These are phyloP conservation scores for Collybia sp. DNA, from an alignment of 768 basidiomycete genomes.

Conservation along the genomic window DNA sequence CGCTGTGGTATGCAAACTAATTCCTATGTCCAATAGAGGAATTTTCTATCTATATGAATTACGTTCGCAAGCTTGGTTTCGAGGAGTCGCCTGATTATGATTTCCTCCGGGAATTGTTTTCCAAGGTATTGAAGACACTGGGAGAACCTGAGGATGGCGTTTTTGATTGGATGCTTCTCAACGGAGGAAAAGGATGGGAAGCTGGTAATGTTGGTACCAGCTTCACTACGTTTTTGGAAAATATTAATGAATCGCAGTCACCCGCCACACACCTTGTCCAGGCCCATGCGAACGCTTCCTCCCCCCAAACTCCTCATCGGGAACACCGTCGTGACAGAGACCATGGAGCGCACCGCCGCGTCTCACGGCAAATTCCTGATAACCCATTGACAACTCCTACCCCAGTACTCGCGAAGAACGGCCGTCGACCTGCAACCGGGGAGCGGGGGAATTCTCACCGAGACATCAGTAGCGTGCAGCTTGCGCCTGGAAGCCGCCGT, in stretches of 20 bases:
- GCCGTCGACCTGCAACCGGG: slow-evolving; percentile 41
- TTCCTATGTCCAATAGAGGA: slow-evolving; percentile 58
- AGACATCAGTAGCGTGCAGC: slow-evolving; percentile 62
- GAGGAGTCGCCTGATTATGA: slow-evolving; percentile 98
- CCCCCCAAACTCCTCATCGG: slow-evolving; percentile 49
- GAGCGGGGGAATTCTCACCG: slow-evolving; percentile 46
- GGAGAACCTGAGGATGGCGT: slow-evolving; percentile 89
- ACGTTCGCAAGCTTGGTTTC: slow-evolving; percentile 96
- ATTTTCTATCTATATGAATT: slow-evolving; percentile 98
- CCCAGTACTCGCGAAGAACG: slow-evolving; percentile 60
- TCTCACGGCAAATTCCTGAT: slow-evolving; percentile 54
- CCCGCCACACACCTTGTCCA: slow-evolving; percentile 39
- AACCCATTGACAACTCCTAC: slow-evolving; percentile 55
- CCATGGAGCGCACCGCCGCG: slow-evolving; percentile 44
- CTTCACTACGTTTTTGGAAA: neutral
- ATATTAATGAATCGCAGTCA: slow-evolving; percentile 24
- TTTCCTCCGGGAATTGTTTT: slow-evolving; percentile 91
- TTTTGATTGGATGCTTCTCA: slow-evolving; percentile 96
- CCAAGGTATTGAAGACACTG: slow-evolving; percentile 82
- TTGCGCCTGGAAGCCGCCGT: slow-evolving; percentile 63
- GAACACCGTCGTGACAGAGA: slow-evolving; percentile 56
- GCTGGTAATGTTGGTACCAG: slow-evolving; percentile 64
- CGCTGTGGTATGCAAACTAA: slow-evolving; percentile 2
- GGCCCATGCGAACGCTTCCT: slow-evolving; percentile 51
- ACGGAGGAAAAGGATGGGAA: slow-evolving; percentile 96